Evolutionary conservation across 345 rosid species (phyloP).

Genomic region (Brassica cretica): DNA sequence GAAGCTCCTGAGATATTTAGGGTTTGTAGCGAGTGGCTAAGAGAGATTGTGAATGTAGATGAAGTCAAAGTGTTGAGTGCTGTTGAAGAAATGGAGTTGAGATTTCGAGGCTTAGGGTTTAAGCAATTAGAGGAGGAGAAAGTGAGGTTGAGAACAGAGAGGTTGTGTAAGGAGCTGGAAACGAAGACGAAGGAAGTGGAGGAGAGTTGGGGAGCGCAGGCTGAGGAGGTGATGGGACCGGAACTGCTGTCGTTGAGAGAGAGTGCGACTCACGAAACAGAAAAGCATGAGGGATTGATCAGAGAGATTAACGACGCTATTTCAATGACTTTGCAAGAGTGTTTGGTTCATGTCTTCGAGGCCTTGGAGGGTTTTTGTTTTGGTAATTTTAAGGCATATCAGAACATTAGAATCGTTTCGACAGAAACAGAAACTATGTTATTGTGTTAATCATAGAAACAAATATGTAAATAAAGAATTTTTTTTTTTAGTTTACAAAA

Average conservation of each 20-base stretch:
- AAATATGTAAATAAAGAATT: slow-evolving; percentile 9
- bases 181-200: slow-evolving; percentile 14
- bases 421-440: neutral
- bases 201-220: neutral
- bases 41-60: slow-evolving; percentile 35
- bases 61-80: slow-evolving; percentile 32
- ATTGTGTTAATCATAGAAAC: slow-evolving; percentile 10
- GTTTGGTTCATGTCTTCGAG: slow-evolving; percentile 30
- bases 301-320: slow-evolving; percentile 39
- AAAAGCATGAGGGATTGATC: slow-evolving; percentile 23
- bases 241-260: slow-evolving; percentile 26
- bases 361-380: slow-evolving; percentile 29
- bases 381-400: slow-evolving; percentile 35
- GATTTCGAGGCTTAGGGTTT: slow-evolving; percentile 35
- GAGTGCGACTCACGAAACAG: slow-evolving; percentile 27
- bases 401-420: slow-evolving; percentile 22
- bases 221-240: slow-evolving; percentile 6
- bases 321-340: slow-evolving; percentile 26
- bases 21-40: slow-evolving; percentile 38
- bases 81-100: slow-evolving; percentile 34
- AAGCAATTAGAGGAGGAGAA: slow-evolving; percentile 42
- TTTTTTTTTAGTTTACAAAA: too few relatives aligned
- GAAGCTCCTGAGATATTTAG: slow-evolving; percentile 44
- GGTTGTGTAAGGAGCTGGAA: slow-evolving; percentile 27
- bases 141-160: slow-evolving; percentile 33